Base-by-base conservation (phyloP, 768 basidiomycete species). In the Mycena galopus region DNA sequence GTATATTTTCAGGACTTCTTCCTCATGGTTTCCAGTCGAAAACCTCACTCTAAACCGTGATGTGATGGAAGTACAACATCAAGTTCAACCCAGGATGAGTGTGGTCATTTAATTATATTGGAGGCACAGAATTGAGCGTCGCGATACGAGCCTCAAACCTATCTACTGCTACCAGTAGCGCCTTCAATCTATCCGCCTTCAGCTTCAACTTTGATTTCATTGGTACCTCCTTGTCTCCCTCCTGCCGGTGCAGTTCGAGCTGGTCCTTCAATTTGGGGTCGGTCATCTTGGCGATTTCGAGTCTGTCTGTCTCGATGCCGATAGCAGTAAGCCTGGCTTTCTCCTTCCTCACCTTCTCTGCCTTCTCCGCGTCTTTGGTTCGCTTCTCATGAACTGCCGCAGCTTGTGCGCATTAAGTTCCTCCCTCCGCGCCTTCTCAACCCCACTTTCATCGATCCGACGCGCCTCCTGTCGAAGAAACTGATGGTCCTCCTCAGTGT, bases 381-480 rank as follows among this genome's bases (percentile, higher is more conserved):
- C 21, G 21, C 42, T 47, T 42, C 5, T 30, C 30, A 19, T 67
- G 57, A 0, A 67, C 66, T 3, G 25, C 42, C 17, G 1, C 12
- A 59, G 66, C 8, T 21, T 27, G 33, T 67, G 56, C 0, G 56
- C 66, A 33, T 16, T 51, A 6, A 67, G 35, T 32, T 67, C 66
- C 19, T 9, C 67, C 21, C 23, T 30, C 6, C 67, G n/a, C 3
- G 32, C 35, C 47, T 61, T 50, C 27, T 68, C 67, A 0, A 53
- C 50, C 2, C 67, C 67, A 14, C 58, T 68, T 32, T 50, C 58
- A 9, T 68, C 67, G 19, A 29, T n/a, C 3, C 27, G 10, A 2
- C 67, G 58, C 0, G 58, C 67, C 11, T 60, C 67, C 30, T 61
- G 67, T 2, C 44, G 30, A 3, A 68, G 29, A 25, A 68, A 68